Evolutionary conservation across 2,329 filamentous ascomycete species (phyloP), one percentile per base, ranked within the genome.

Genomic region (Sclerotinia sclerotiorum): DNA sequence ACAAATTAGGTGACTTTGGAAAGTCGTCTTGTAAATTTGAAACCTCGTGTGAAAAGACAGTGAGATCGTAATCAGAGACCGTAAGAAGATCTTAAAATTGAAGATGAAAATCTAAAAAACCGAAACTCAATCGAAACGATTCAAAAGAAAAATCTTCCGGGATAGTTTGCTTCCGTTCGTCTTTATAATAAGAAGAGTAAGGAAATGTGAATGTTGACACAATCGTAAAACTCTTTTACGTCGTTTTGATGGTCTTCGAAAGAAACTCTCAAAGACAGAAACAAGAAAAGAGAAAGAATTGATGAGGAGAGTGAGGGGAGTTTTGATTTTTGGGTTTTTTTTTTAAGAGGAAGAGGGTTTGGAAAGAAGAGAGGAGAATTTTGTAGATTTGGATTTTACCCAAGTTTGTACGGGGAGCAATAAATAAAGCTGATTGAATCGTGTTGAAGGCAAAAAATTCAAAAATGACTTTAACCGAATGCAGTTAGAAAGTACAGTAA

Each of bases 171-270:
- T 68, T 68, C 60, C 67, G 52, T 62, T 56, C 17, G 54, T 27
- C 52, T 58, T 55, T 58, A 52, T 64, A 60, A 63, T 52, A 68
- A 44, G 63, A 63, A 69, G 68, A 68, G 51, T 51, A 42, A 42
- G 46, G 44, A 65, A 48, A 65, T 24, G 60, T 57, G 29, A 39
- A 29, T 27, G 19, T 32, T 39, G 51, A 52, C 64, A 62, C 62
- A 64, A 69, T 61, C 56, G 63, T 67, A 52, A 39, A 51, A 62
- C 60, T 51, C 60, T 62, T 51, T 51, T 62, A 21, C 39, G 46
- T 51, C 51, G n/a, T 48, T 48, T 51, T 21, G 39, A 42, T 51
- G 24, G 79, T 79, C 80, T 82, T 83, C 79, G 81, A 82, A 79
- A 79, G 79, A 79, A 80, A 77, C 74, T 72, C 15, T 67, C 72